Percentiles rank a stretch among this genome's conserved stretches.
phyloP scores from a whole-genome alignment of 2,329 filamentous ascomycete species.

The Scolecobasidium constrictum region DNA sequence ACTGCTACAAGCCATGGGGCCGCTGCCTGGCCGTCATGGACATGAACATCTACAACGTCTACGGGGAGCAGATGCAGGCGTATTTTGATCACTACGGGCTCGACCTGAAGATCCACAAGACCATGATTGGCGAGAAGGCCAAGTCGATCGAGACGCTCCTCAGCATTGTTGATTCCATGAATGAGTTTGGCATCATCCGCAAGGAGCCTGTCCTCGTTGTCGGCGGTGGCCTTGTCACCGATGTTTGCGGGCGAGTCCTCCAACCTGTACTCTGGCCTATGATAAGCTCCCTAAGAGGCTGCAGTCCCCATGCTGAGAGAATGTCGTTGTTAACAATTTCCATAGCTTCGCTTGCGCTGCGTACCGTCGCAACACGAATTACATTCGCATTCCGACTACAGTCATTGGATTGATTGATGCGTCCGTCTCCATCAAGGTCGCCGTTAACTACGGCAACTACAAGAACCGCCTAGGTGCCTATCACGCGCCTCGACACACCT shows the following conservation, averaged over 20 bases:
- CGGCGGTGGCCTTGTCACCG: slow-evolving; percentile 59
- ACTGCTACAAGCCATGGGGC: slow-evolving; percentile 55
- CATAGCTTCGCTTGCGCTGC: slow-evolving; percentile 55
- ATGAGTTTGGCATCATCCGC: slow-evolving; percentile 8
- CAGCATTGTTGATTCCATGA: slow-evolving; percentile 61
- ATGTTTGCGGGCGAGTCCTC: slow-evolving; percentile 66
- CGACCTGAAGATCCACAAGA: slow-evolving; percentile 56
- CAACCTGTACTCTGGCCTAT: too few species aligned
- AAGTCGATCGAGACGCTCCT: slow-evolving; percentile 62
- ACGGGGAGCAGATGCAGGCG: slow-evolving; percentile 52
- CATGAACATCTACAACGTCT: slow-evolving; percentile 58
- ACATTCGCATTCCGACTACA: slow-evolving; percentile 62
- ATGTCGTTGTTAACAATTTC: too few species aligned
- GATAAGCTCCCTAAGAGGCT: too few species aligned
- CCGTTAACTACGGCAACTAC: slow-evolving; percentile 65
- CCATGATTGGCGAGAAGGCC: slow-evolving; percentile 64
- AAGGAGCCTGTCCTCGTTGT: slow-evolving; percentile 56
- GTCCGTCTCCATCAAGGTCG: slow-evolving; percentile 68
- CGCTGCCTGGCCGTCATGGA: slow-evolving; percentile 60
- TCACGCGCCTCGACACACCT: slow-evolving; percentile 60
- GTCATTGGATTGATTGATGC: slow-evolving; percentile 68
- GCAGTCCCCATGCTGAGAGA: not conserved
- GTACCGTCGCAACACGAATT: slow-evolving; percentile 63
- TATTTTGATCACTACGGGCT: slow-evolving; percentile 58
- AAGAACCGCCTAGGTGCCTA: slow-evolving; percentile 67